A percentile compares a stretch with the other conserved stretches of the same genome.
phyloP scores from a whole-genome alignment of 352 stramenopile species.

The Phytopythium litorale region DNA sequence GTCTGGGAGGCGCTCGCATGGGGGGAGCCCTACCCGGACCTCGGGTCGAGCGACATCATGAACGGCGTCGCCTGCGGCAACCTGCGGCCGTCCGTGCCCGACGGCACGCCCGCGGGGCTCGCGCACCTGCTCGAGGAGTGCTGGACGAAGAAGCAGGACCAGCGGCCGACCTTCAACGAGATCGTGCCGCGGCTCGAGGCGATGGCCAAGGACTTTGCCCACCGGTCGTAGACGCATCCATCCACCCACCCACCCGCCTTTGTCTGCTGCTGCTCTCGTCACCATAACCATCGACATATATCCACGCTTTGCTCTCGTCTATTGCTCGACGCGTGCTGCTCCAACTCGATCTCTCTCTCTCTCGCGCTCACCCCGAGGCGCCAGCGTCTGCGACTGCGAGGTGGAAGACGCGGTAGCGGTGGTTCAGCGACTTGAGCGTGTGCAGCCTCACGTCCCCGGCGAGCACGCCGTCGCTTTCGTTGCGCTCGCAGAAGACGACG shows the following conservation, averaged over 20 bases:
- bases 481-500: constrained; percentile 67
- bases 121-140: constrained; percentile 69
- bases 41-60: constrained; percentile 85
- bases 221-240: neutral
- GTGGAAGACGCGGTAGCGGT: constrained; percentile 86
- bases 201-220: constrained; percentile 72
- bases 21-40: constrained; percentile 74
- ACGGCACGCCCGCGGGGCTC: constrained; percentile 51
- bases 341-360: neutral
- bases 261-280: no score
- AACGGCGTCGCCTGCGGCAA: constrained; percentile 77
- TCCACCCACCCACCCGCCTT: neutral
- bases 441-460: constrained; percentile 63
- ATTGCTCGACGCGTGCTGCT: neutral
- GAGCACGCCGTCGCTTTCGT: constrained; percentile 58
- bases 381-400: constrained; percentile 9
- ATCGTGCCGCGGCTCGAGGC: constrained; percentile 75
- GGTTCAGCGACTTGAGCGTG: constrained; percentile 85
- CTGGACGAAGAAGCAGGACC: constrained; percentile 84
- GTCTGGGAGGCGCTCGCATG: constrained; percentile 82
- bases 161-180: constrained; percentile 78
- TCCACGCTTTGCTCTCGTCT: constrained; percentile 1
- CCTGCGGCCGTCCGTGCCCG: constrained; percentile 62
- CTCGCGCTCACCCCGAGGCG: neutral
- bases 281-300: no score